A percentile compares a stretch with the other conserved stretches of the same genome.
Conservation (phyloP, 2,329 filamentous ascomycete genomes). For the Herpomyces periplanetae region DNA sequence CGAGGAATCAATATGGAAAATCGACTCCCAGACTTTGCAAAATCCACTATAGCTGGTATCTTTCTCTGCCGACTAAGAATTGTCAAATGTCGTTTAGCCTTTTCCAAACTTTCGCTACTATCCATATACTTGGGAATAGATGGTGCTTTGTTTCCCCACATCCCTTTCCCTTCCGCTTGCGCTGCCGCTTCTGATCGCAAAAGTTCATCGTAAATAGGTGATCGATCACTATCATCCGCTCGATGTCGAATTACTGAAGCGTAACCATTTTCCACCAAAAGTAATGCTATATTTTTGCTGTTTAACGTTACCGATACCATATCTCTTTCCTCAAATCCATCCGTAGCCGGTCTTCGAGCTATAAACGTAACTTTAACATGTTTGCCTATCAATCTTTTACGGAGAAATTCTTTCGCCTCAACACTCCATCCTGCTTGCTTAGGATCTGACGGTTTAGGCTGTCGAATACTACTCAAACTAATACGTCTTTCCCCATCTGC, state of each 20-base stretch:
- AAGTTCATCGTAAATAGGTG: conserved; percentile 67
- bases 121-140: conserved; percentile 50
- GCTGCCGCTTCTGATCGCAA: conserved; percentile 39
- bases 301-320: conserved; percentile 55
- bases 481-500: conserved; percentile 52
- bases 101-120: conserved; percentile 64
- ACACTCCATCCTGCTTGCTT: conserved; percentile 58
- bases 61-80: conserved; percentile 64
- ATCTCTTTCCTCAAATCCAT: conserved; percentile 73
- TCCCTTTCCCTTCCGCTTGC: conserved; percentile 57
- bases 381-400: conserved; percentile 81
- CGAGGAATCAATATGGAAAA: conserved; percentile 72
- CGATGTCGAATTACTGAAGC: conserved; percentile 76
- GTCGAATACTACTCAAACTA: conserved; percentile 63
- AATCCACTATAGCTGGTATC: conserved; percentile 72
- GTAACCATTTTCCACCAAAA: conserved; percentile 66
- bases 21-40: conserved; percentile 79
- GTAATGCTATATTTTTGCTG: conserved; percentile 48
- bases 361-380: conserved; percentile 63
- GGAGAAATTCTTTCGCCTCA: conserved; percentile 78
- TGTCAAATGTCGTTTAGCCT: conserved; percentile 70
- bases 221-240: conserved; percentile 70
- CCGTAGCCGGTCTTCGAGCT: conserved; percentile 51
- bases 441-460: conserved; percentile 54
- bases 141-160: conserved; percentile 67